phyloP scores from a whole-genome alignment of 257 asterid genomes.

The Thymus mandschuricus region DNA sequence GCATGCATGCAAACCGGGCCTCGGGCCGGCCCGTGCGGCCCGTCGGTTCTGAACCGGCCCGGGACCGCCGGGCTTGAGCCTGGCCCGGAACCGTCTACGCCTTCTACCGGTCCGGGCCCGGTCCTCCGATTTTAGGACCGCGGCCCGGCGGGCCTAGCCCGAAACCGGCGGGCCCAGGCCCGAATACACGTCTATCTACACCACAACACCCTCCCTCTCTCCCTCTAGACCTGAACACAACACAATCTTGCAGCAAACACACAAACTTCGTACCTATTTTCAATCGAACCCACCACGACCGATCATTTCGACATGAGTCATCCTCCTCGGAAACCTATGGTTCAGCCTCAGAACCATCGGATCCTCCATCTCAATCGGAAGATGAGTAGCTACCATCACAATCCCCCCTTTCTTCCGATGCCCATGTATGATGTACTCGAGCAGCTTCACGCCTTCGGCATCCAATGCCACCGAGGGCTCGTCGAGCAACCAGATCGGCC shows the following conservation, averaged over 20 bases:
- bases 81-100: too few species aligned
- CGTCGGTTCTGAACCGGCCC: too few species aligned
- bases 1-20: too few species aligned
- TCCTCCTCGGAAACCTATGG: constrained; percentile 62
- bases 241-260: not conserved
- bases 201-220: not conserved
- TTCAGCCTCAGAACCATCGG: constrained; percentile 57
- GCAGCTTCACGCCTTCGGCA: constrained; percentile 69
- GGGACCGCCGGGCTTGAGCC: too few species aligned
- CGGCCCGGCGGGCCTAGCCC: too few species aligned
- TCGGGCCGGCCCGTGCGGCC: too few species aligned
- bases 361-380: constrained; percentile 62
- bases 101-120: too few species aligned
- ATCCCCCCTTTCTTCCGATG: constrained; percentile 86
- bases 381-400: constrained; percentile 62
- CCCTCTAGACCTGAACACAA: not conserved
- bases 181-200: too few species aligned
- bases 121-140: too few species aligned
- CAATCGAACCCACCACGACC: constrained; percentile 55
- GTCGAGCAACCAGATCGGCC: constrained; percentile 91
- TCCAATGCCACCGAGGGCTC: constrained; percentile 93
- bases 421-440: constrained; percentile 65
- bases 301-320: constrained; percentile 60
- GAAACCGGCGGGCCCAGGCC: too few species aligned
- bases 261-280: not conserved